Evolutionary conservation across 2,329 filamentous ascomycete genomes (phyloP), one percentile per base, ranked within the genome.

Genomic region (Colletotrichum sp.): DNA sequence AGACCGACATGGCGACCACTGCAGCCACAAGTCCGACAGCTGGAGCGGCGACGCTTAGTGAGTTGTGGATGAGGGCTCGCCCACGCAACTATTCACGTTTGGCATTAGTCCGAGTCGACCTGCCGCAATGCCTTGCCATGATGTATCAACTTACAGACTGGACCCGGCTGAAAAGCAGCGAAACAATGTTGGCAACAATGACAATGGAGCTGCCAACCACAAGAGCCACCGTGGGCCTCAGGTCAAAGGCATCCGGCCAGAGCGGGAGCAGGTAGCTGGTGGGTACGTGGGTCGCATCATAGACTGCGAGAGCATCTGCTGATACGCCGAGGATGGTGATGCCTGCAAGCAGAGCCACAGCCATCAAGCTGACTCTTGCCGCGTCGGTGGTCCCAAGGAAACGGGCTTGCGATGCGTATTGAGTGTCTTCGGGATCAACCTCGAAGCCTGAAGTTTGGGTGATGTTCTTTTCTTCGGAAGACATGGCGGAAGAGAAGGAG

Each of bases 161-260:
- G 52, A 88, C 83, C 77, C 89, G 90, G 83, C 87, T 87, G 70
- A 84, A 85, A 18, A 87, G 77, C 66, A 93, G 81, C 7, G 89
- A 89, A 12, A 88, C 78, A 4, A 85, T 79, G 79, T 88, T 92
- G 75, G 86, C 81, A 9, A 90, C 69, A 8, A 88, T 81, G 10
- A 92, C 85, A 61, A 92, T 82, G 38, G 84, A 82, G 66, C 90
- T 87, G 48, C 89, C 88, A 30, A 85, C 86, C 21, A 92, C 86
- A 30, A 92, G 84, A 10, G 90, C 89, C 34, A 90, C 83, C 4
- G 89, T 90, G 4, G 91, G 91, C 63, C 89, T 86, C 38, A 91
- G 80, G 80, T 92, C 88, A 79, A 93, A 90, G 34, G 88, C 82
- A 16, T 85, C 82, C 0, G 91, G 91, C 91, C 91, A 93, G 64